Conservation (phyloP, 1,284 basidiomycete genomes). For the Pseudozyma flocculosa region DNA sequence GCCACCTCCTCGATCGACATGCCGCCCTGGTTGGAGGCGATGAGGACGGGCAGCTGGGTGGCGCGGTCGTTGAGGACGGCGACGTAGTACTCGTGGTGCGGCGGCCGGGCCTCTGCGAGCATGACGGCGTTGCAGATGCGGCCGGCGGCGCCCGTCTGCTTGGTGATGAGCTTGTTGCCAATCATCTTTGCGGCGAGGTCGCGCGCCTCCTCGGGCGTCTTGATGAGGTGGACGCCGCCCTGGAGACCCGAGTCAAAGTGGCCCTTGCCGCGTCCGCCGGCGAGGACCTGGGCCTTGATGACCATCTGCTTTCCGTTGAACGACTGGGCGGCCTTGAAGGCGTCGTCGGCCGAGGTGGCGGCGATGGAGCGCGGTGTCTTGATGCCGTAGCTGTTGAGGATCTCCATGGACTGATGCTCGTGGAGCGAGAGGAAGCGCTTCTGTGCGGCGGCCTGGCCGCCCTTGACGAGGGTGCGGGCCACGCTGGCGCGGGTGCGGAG, state of each 20-base stretch:
- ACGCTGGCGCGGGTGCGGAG: constrained; percentile 43
- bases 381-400: constrained; percentile 97
- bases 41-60: constrained; percentile 84
- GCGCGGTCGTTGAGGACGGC: constrained; percentile 95
- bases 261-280: constrained; percentile 97
- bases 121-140: constrained; percentile 97
- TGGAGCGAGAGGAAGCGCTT: constrained; percentile 94
- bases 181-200: constrained; percentile 91
- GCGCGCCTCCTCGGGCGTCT: constrained; percentile 86
- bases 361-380: constrained; percentile 89
- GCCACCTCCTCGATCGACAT: constrained; percentile 98
- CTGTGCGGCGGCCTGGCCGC: constrained; percentile 59
- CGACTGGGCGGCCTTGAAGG: constrained; percentile 80
- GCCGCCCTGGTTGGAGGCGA: constrained; percentile 77
- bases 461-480: constrained; percentile 38
- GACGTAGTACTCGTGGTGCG: constrained; percentile 96
- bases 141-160: constrained; percentile 92
- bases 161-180: constrained; percentile 93
- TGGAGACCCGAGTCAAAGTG: constrained; percentile 94
- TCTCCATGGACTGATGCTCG: constrained; percentile 93
- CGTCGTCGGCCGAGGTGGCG: constrained; percentile 86
- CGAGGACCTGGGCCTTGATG: constrained; percentile 98
- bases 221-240: constrained; percentile 94
- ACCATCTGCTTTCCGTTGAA: constrained; percentile 66
- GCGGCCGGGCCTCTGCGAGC: constrained; percentile 92